Base-by-base conservation (phyloP, 2,329 filamentous ascomycete genomes). In the Xylaria sp. region DNA sequence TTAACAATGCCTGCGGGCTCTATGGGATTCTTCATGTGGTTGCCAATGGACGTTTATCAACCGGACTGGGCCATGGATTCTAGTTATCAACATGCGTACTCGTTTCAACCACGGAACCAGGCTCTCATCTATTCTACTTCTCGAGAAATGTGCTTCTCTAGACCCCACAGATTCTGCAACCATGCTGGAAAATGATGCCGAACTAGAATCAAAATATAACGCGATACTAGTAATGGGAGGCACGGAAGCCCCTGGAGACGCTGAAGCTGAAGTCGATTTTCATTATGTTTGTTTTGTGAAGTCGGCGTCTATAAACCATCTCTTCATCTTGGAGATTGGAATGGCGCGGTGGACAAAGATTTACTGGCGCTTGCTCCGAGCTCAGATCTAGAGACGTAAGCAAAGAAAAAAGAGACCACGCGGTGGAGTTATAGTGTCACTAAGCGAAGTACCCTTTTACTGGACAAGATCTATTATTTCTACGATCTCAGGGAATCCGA, bases 1-100 rank as follows among this genome's bases (percentile, higher is more conserved):
- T 97, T 74, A 87, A 89, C 66, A 91, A 96, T 77, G 92, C 93
- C 0, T 97, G 93, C 77, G 93, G 93, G 0, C 85, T 94, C 24
- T 93, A 94, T 75, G 93, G 89, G 0, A 83, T 96, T 4, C 79
- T 97, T 8, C 93, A 97, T 78, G 88, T 87, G 17, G 85, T 92
- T 0, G 86, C 86, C 58, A 97, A 96, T 77, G n/a, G n/a, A n/a
- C n/a, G n/a, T 50, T 47, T 21, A 27, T 6, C 6, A n/a, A 19
- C 39, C 34, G 4, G 17, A 30, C 11, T 24, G 11, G 39, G 14
- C 27, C n/a, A n/a, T 45, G 1, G 7, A 3, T 27, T 2, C 34
- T 8, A 19, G 53, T 14, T n/a, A 7, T 24, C 53, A 32, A 53
- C 45, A 34, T 50, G 21, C 2, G 19, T 36, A 14, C 2, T 47